Percentiles rank a stretch among this genome's conserved stretches.
phyloP scores from a whole-genome alignment of 306 rosid species.

The Sesbania bispinosa region DNA sequence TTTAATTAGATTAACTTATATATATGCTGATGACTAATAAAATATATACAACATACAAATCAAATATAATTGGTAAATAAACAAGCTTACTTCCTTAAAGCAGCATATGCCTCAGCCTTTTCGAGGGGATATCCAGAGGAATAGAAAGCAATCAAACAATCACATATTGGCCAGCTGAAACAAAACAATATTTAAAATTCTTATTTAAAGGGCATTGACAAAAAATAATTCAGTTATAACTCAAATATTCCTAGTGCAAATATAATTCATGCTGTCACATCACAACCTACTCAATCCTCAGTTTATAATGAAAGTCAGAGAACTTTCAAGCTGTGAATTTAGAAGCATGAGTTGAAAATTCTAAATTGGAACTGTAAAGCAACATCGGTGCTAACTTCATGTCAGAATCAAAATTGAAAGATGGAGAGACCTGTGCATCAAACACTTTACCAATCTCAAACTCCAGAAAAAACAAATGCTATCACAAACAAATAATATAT shows the following conservation, averaged over 20 bases:
- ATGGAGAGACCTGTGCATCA: too few species aligned
- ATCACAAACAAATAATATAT: not conserved
- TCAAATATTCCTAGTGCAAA: not conserved
- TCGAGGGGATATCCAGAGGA: conserved; percentile 90
- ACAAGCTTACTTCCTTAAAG: conserved; percentile 85
- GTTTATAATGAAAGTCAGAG: not conserved
- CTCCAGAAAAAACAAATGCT: not conserved
- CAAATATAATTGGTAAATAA: conserved; percentile 22
- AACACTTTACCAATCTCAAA: too few species aligned
- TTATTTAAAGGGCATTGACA: not conserved
- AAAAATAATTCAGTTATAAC: not conserved
- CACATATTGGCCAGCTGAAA: conserved; percentile 97
- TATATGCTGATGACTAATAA: conserved; percentile 16
- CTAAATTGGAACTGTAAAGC: conserved; percentile 12
- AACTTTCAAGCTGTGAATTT: not conserved
- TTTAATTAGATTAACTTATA: not conserved
- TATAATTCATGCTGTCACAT: not conserved
- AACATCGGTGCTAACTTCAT: not conserved
- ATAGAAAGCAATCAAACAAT: conserved; percentile 94
- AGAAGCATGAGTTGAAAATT: not conserved
- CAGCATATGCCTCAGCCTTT: conserved; percentile 91
- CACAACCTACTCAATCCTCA: not conserved
- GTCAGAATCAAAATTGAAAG: not conserved
- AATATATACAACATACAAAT: conserved; percentile 2
- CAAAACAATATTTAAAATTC: conserved; percentile 24